phyloP scores from a whole-genome alignment of 192 early-diverging fungal species.

The Kappamyces sp. region DNA sequence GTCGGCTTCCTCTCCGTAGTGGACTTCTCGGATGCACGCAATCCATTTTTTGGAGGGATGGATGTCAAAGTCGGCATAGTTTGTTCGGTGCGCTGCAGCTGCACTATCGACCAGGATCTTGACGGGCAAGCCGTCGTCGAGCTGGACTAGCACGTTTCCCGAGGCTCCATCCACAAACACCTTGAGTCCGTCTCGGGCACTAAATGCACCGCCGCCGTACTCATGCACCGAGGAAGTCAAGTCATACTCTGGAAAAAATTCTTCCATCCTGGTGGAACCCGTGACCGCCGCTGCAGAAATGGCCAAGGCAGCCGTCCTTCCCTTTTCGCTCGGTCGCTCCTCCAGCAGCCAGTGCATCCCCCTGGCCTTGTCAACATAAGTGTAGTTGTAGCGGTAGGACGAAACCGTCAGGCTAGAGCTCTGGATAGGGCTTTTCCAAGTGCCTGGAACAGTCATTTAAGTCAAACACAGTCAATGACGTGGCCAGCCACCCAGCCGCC shows the following conservation, averaged over 20 bases:
- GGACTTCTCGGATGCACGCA: conserved; percentile 67
- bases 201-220: conserved; percentile 66
- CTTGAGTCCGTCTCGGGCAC: conserved; percentile 46
- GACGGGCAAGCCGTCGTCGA: conserved; percentile 31
- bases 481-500: too few relatives aligned
- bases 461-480: too few relatives aligned
- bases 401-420: not conserved
- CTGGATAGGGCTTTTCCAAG: not conserved
- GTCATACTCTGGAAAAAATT: conserved; percentile 12
- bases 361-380: conserved; percentile 15
- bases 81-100: conserved; percentile 2
- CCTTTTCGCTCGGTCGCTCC: conserved; percentile 12
- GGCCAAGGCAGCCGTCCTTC: conserved; percentile 14
- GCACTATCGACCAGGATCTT: conserved; percentile 23
- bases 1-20: conserved; percentile 43
- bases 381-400: not conserved
- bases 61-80: conserved; percentile 63
- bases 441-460: not conserved
- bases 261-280: conserved; percentile 1
- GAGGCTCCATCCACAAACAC: conserved; percentile 57
- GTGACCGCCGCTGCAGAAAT: not conserved
- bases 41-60: conserved; percentile 48
- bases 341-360: conserved; percentile 12
- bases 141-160: conserved; percentile 26
- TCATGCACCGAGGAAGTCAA: conserved; percentile 69